Percentiles rank a stretch among this genome's conserved stretches.
phyloP scores from a whole-genome alignment of 208 protist genomes.

The Strigomonas galati region DNA sequence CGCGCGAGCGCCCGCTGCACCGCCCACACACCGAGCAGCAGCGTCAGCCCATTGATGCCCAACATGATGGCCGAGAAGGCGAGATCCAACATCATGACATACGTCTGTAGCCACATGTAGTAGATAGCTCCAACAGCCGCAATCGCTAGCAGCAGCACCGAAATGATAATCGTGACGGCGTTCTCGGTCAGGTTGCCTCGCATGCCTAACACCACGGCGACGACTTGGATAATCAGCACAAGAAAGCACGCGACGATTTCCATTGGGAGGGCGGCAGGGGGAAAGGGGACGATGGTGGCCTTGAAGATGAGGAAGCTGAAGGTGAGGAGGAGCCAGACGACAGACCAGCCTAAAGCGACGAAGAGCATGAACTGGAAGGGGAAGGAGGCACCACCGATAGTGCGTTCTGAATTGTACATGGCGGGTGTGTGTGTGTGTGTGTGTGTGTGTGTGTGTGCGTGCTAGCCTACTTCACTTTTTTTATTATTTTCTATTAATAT shows the following conservation, averaged over 20 bases:
- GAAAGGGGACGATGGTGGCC: constrained; percentile 35
- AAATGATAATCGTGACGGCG: constrained; percentile 21
- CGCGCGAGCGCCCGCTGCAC: constrained; percentile 10
- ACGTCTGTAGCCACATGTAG: constrained; percentile 75
- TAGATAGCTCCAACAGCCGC: constrained; percentile 38
- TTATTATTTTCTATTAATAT: too few relatives aligned
- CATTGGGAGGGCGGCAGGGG: constrained; percentile 44
- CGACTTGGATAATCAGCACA: constrained; percentile 28
- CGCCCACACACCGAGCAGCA: constrained; percentile 23
- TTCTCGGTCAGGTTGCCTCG: constrained; percentile 54
- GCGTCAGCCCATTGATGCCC: constrained; percentile 33
- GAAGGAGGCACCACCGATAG: constrained; percentile 32
- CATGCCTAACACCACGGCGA: constrained; percentile 31
- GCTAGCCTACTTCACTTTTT: too few relatives aligned
- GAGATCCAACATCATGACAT: constrained; percentile 61
- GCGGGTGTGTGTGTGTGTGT: background rate
- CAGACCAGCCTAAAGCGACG: constrained; percentile 23
- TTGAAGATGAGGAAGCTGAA: constrained; percentile 56
- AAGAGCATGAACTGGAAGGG: constrained; percentile 44
- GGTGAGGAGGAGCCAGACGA: constrained; percentile 44
- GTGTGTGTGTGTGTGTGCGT: too few relatives aligned
- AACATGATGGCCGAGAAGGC: constrained; percentile 49
- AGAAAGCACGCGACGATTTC: constrained; percentile 45
- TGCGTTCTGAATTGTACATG: constrained; percentile 20
- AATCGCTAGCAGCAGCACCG: constrained; percentile 30